Percentiles rank a stretch among this genome's conserved stretches.
Evolutionary conservation across 106 monocot genomes (phyloP).

Genomic region (Allium sativum): DNA sequence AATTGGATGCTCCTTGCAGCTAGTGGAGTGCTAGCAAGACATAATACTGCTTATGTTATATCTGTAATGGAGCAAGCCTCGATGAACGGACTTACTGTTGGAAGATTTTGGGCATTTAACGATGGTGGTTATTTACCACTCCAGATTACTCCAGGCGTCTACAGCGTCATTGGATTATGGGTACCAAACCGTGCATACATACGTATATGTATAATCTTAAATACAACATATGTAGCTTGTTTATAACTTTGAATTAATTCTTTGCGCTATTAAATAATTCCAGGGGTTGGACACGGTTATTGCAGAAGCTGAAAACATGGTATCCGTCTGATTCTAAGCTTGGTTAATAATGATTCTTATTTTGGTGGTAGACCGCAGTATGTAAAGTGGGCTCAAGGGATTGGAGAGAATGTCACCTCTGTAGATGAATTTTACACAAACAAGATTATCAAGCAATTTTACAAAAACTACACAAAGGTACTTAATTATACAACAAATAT

Average conservation of each 20-base stretch:
- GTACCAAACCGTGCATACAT: no score
- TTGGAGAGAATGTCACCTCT: constrained; percentile 30
- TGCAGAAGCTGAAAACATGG: constrained; percentile 36
- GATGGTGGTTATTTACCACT: neutral
- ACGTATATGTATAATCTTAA: no score
- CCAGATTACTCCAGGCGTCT: neutral
- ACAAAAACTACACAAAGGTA: neutral
- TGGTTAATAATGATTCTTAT: constrained; percentile 45
- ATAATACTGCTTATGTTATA: neutral
- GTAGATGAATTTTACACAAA: neutral
- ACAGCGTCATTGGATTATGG: neutral
- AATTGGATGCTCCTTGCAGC: neutral
- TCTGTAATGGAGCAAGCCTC: neutral
- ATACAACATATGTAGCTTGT: no score
- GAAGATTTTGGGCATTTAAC: neutral
- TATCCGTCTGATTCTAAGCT: constrained; percentile 39
- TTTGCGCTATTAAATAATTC: no score
- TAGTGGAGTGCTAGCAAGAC: neutral
- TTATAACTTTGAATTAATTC: no score
- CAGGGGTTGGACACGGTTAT: constrained; percentile 56
- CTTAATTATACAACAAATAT: no score
- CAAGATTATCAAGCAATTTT: no score
- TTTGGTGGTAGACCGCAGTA: constrained; percentile 61
- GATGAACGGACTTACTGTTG: neutral
- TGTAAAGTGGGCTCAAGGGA: constrained; percentile 44